Conservation (phyloP, 2,329 filamentous ascomycete genomes). For the Spiromastix sp. region DNA sequence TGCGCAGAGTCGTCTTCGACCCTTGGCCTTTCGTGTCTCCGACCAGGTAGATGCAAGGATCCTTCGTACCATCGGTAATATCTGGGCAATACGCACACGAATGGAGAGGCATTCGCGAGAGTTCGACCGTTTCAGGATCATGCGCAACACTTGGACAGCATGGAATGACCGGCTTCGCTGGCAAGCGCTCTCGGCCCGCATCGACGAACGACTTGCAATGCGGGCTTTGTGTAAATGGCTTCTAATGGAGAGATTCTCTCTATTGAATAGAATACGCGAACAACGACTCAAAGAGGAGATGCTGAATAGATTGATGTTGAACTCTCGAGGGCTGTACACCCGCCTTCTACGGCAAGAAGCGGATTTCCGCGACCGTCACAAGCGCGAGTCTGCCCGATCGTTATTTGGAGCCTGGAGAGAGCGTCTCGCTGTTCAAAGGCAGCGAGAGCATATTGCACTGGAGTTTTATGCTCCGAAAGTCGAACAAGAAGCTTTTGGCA, state of each 20-base stretch:
- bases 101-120: slow-evolving; percentile 39
- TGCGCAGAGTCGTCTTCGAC: slow-evolving; percentile 32
- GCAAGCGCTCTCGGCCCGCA: slow-evolving; percentile 40
- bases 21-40: slow-evolving; percentile 32
- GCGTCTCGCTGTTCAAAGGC: slow-evolving; percentile 27
- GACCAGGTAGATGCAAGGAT: slow-evolving; percentile 36
- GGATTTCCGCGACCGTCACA: slow-evolving; percentile 22
- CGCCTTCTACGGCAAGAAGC: slow-evolving; percentile 28
- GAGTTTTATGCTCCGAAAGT: slow-evolving; percentile 35
- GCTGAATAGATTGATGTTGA: slow-evolving; percentile 30
- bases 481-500: slow-evolving; percentile 28
- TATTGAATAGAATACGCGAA: slow-evolving; percentile 31
- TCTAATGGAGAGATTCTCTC: slow-evolving; percentile 37
- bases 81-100: slow-evolving; percentile 39
- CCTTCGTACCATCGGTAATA: slow-evolving; percentile 35
- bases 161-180: slow-evolving; percentile 54
- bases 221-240: slow-evolving; percentile 53
- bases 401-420: slow-evolving; percentile 29
- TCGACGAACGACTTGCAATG: slow-evolving; percentile 46
- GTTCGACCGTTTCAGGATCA: slow-evolving; percentile 41
- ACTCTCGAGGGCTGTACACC: slow-evolving; percentile 27
- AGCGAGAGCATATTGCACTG: slow-evolving; percentile 30
- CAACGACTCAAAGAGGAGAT: slow-evolving; percentile 28
- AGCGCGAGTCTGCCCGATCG: slow-evolving; percentile 23
- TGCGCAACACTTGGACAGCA: slow-evolving; percentile 47